Evolutionary conservation across 495 filamentous ascomycete species (phyloP).

Genomic region (Margaritispora aquatica): DNA sequence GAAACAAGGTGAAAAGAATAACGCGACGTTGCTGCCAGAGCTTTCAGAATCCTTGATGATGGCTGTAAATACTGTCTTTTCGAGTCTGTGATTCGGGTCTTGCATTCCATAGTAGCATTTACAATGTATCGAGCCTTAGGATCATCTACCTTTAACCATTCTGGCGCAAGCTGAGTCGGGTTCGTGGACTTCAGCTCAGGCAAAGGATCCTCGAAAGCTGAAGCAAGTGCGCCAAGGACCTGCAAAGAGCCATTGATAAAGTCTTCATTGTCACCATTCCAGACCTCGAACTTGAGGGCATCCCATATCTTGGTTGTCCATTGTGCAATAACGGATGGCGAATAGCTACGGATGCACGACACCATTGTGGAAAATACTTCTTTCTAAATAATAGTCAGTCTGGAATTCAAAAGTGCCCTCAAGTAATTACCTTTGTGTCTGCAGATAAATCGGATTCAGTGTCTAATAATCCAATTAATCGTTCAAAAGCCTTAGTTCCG

Average conservation of each 20-base stretch:
- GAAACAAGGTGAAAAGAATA: constrained; percentile 11
- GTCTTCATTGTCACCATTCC: constrained; percentile 46
- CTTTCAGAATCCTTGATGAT: constrained; percentile 31
- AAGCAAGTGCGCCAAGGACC: constrained; percentile 37
- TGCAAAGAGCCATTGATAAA: constrained; percentile 40
- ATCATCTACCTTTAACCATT: background rate
- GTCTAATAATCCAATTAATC: constrained; percentile 41
- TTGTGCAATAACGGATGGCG: constrained; percentile 32
- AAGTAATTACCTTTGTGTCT: constrained; percentile 27
- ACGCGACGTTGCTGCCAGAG: constrained; percentile 28
- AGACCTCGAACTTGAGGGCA: constrained; percentile 51
- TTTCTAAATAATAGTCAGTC: constrained; percentile 26
- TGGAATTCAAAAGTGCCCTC: constrained; percentile 6
- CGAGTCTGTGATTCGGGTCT: constrained; percentile 10
- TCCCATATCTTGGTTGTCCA: constrained; percentile 42
- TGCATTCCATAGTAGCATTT: constrained; percentile 9
- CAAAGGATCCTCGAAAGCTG: constrained; percentile 1
- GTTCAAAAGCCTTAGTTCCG: constrained; percentile 34
- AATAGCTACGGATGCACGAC: constrained; percentile 38
- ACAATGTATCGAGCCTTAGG: background rate
- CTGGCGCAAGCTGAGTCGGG: background rate
- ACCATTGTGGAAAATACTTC: constrained; percentile 44
- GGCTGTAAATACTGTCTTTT: constrained; percentile 3
- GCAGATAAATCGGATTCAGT: constrained; percentile 40
- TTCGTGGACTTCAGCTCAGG: background rate